Base-by-base conservation (phyloP, 805 yeast genomes). In the Candida succiphila region DNA sequence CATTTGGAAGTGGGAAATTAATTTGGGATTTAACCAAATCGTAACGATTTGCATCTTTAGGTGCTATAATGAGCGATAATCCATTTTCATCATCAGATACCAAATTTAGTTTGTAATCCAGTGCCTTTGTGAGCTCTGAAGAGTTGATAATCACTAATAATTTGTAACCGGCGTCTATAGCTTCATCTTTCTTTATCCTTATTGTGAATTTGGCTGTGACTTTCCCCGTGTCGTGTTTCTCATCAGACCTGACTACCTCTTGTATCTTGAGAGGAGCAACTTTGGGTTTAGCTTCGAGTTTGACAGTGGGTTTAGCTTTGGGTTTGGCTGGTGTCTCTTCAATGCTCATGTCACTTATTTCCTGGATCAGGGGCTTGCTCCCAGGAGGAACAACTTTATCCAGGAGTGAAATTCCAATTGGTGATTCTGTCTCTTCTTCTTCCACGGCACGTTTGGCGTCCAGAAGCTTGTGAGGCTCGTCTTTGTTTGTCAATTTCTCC, bases 341-440 rank as follows among this genome's bases (percentile, higher is more conserved):
- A 26, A 29, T 38, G 35, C 37, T 32, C 42, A 58, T 54, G 7
- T 51, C 63, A 16, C 55, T 59, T 12, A 78, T 63, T 38, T 76
- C 85, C 46, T 75, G 67, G 27, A 78, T 77, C 36, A 77, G 45
- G 7, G 74, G 75, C 34, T 55, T 65, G 7, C 44, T 39, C 1
- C 29, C 32, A 8, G 23, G 23, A 8, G 7, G 23, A n/a, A n/a
- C n/a, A n/a, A n/a, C n/a, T n/a, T n/a, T n/a, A n/a, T n/a, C n/a
- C n/a, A n/a, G n/a, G 10, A 24, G n/a, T 7, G 9, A 7, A n/a
- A 12, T 12, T 5, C 10, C 10, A 20, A 4, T 29, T 21, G 30
- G 30, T 13, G 34, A 32, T 24, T 35, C 34, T 6, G 25, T 20
- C 10, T 35, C 34, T 20, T 37, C 54, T 38, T 49, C 43, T 49